phyloP scores from a whole-genome alignment of 441 rosid species.

The Omphalea diandra region DNA sequence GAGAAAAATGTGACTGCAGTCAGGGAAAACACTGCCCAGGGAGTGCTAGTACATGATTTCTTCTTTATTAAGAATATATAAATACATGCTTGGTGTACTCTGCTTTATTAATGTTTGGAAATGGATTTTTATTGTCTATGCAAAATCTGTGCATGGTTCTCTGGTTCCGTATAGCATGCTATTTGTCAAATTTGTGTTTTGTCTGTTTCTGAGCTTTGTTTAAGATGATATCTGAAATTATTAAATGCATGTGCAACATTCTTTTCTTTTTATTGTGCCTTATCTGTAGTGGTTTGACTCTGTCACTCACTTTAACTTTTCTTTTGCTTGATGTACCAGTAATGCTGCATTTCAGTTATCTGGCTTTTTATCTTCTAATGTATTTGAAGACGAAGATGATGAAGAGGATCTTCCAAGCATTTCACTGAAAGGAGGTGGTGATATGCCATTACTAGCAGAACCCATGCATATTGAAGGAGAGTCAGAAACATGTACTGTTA shows the following conservation, averaged over 20 bases:
- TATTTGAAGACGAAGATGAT: conserved; percentile 76
- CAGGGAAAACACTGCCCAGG: not conserved
- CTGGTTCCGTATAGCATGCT: not conserved
- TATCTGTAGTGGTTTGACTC: no score
- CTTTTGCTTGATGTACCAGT: conserved; percentile 44
- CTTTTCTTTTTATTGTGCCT: not conserved
- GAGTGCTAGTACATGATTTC: not conserved
- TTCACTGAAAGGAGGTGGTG: conserved; percentile 39
- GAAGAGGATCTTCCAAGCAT: conserved; percentile 55
- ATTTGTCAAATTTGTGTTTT: not conserved
- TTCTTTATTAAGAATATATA: not conserved
- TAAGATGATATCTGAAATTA: not conserved
- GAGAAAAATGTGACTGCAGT: not conserved
- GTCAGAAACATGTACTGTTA: conserved; percentile 36
- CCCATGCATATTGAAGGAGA: conserved; percentile 38
- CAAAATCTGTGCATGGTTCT: not conserved
- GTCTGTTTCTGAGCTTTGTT: not conserved
- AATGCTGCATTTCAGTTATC: conserved; percentile 93
- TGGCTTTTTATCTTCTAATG: conserved; percentile 65
- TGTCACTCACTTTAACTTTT: no score
- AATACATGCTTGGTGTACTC: not conserved
- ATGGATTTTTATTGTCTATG: not conserved
- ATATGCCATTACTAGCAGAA: conserved; percentile 36
- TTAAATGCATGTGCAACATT: not conserved
- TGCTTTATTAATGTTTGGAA: not conserved